Evolutionary conservation across 352 stramenopile genomes (phyloP).

Genomic region (Phytopythium oedochilum): DNA sequence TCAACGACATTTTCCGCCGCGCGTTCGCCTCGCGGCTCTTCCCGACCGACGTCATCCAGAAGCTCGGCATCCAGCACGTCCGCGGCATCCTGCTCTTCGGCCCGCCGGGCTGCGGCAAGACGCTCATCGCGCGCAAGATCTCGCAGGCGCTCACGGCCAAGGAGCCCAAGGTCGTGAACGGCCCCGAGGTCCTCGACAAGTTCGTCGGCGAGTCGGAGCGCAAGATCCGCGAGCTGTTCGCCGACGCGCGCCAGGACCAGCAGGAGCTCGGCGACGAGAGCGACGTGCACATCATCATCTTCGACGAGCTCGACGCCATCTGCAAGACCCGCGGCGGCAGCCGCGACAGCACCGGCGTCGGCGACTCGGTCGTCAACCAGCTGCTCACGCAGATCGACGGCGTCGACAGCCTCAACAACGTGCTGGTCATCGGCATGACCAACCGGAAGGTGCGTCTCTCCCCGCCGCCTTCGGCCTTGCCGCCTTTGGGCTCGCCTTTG

Average conservation of each 20-base stretch:
- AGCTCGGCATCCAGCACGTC: constrained; percentile 99
- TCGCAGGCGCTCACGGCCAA: constrained; percentile 94
- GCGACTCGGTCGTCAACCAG: constrained; percentile 99
- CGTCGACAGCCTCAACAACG: constrained; percentile 99
- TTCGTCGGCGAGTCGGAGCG: constrained; percentile 98
- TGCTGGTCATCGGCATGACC: constrained; percentile 99
- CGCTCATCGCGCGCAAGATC: constrained; percentile 98
- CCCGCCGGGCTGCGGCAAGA: constrained; percentile 93
- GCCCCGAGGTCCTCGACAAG: constrained; percentile 99
- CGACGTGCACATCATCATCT: constrained; percentile 99
- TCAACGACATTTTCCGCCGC: constrained; percentile 99
- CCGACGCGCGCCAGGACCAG: constrained; percentile 89
- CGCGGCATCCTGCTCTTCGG: constrained; percentile 89
- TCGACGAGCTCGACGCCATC: constrained; percentile 99
- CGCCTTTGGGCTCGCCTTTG: too few species aligned
- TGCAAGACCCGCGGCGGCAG: constrained; percentile 95
- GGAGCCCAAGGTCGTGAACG: constrained; percentile 97
- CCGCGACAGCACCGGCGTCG: constrained; percentile 94
- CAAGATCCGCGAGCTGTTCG: constrained; percentile 98
- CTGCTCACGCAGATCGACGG: constrained; percentile 99
- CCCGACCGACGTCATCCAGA: constrained; percentile 92
- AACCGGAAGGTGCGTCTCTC: constrained; percentile 92
- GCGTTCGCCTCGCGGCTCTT: constrained; percentile 98
- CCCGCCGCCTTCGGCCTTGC: too few species aligned
- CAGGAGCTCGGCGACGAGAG: constrained; percentile 93